Evolutionary conservation across 2,329 filamentous ascomycete species (phyloP).

Genomic region (Neofusicoccum umdonicola): DNA sequence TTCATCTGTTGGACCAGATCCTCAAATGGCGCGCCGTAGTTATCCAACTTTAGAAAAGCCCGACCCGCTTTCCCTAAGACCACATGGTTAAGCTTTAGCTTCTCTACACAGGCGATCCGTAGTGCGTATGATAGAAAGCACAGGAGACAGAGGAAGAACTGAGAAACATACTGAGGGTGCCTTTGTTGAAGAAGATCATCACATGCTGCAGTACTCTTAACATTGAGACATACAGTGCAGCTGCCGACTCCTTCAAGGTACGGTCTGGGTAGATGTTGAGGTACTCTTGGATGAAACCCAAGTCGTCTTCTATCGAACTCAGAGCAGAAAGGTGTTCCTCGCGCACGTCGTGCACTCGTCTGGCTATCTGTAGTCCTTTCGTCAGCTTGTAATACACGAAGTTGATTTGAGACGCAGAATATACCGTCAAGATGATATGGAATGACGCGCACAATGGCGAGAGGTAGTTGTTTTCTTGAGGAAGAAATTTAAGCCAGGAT

Average conservation of each 20-base stretch:
- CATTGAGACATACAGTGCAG: background rate
- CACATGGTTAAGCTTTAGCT: no score
- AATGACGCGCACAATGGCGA: background rate
- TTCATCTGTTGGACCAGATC: background rate
- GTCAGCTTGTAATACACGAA: background rate
- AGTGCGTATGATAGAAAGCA: no score
- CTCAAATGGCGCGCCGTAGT: background rate
- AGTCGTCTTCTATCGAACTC: background rate
- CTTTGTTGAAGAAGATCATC: background rate
- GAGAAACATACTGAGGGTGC: background rate
- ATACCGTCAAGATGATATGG: background rate
- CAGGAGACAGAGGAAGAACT: no score
- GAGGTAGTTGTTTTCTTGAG: background rate
- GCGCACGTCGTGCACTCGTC: background rate
- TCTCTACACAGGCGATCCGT: no score
- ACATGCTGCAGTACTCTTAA: background rate
- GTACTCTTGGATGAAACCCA: background rate
- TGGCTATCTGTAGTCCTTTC: background rate
- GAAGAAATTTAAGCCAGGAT: background rate
- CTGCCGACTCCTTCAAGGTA: background rate
- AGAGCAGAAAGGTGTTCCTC: background rate
- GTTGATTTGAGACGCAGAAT: no score
- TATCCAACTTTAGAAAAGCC: background rate
- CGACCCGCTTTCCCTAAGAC: background rate
- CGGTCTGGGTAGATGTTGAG: background rate